Evolutionary conservation across 2,329 filamentous ascomycete genomes (phyloP).

Genomic region (Aspergillus tubingensis): DNA sequence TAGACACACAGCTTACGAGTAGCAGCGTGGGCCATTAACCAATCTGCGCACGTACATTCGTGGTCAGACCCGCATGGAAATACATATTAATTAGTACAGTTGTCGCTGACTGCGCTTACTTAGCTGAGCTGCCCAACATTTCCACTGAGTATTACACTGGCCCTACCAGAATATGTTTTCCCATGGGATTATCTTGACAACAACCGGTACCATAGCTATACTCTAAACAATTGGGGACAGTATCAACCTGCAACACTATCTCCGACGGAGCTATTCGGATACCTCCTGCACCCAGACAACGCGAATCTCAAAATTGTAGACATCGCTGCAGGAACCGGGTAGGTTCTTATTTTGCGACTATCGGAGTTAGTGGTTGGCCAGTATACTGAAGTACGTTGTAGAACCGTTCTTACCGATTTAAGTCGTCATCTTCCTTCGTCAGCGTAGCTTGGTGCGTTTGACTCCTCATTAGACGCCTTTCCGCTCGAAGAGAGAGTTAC

Average conservation of each 20-base stretch:
- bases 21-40: no score
- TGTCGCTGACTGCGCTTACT: neutral
- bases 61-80: no score
- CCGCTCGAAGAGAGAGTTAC: neutral
- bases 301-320: neutral
- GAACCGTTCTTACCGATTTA: neutral
- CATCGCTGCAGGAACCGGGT: neutral
- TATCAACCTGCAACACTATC: neutral
- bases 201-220: neutral
- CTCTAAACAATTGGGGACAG: neutral
- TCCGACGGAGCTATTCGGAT: conserved; percentile 2
- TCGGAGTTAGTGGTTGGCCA: no score
- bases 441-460: neutral
- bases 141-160: neutral
- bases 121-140: neutral
- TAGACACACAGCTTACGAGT: no score
- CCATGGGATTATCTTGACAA: neutral
- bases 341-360: neutral
- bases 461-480: neutral
- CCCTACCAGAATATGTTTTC: neutral
- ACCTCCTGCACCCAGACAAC: neutral
- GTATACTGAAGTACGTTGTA: neutral
- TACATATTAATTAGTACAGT: neutral
- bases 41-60: no score
- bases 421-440: neutral